These are phyloP conservation scores for Mycosarcoma maydis DNA, from an alignment of 1,284 basidiomycete species.

Conservation along the genomic window DNA sequence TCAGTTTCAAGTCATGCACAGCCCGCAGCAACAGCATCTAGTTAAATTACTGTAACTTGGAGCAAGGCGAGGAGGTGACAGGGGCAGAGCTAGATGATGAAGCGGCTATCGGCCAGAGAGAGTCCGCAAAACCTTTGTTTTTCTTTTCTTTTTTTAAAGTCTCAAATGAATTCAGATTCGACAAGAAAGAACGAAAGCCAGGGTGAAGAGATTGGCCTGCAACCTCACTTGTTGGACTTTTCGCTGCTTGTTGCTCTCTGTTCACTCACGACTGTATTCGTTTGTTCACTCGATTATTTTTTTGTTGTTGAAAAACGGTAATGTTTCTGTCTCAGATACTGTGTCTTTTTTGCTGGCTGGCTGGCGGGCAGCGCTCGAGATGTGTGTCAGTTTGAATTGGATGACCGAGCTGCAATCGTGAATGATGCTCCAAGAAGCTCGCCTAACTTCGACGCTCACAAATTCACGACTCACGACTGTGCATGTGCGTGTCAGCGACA, in stretches of 20 bases:
- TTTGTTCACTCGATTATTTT: no score
- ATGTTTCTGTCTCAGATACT: background rate
- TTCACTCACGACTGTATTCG: no score
- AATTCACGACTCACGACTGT: background rate
- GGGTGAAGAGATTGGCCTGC: background rate
- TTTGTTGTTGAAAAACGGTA: no score
- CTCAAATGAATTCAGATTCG: no score
- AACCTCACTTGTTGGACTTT: no score
- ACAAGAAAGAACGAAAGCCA: no score
- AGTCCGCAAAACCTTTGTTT: background rate
- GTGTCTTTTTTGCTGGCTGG: no score
- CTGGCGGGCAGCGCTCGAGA: background rate
- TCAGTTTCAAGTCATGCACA: no score
- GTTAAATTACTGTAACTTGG: background rate
- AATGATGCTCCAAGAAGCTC: slow-evolving; percentile 1
- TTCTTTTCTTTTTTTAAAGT: no score
- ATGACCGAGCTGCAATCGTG: background rate
- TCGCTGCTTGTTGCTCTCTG: no score
- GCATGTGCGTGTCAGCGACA: no score
- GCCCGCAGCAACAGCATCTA: no score
- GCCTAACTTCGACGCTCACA: slow-evolving; percentile 5
- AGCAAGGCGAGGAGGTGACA: background rate
- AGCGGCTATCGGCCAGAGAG: background rate
- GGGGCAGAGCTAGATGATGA: background rate
- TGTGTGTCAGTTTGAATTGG: background rate